Evolutionary conservation across 805 yeast genomes (phyloP).

Genomic region (Dipodascopsis tothii): DNA sequence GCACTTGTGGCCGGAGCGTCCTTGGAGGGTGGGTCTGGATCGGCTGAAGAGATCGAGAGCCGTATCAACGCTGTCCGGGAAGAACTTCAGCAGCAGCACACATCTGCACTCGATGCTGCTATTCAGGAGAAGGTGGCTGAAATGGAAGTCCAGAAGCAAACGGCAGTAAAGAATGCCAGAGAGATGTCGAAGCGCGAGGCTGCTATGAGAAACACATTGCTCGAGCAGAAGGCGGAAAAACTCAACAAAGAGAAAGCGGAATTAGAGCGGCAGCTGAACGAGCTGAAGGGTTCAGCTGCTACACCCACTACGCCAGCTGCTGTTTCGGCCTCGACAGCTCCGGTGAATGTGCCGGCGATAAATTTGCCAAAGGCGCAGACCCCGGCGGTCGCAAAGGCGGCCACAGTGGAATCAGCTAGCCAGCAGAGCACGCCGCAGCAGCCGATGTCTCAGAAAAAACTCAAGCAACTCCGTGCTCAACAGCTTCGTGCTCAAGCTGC

Average conservation of each 20-base stretch:
- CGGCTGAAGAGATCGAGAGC: conserved; percentile 28
- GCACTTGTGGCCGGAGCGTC: background rate
- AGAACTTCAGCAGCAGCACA: conserved; percentile 26
- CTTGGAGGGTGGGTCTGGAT: conserved; percentile 22
- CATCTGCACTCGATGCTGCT: conserved; percentile 24
- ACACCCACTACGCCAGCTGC: background rate
- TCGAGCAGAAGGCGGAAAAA: conserved; percentile 47
- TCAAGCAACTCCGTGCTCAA: too few species aligned
- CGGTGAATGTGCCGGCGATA: background rate
- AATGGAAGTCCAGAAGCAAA: conserved; percentile 37
- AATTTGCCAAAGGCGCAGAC: background rate
- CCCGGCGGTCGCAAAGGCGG: background rate
- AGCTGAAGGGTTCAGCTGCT: conserved; percentile 25
- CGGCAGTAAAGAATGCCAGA: conserved; percentile 41
- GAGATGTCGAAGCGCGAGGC: conserved; percentile 49
- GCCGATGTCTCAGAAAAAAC: background rate
- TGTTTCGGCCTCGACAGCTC: background rate
- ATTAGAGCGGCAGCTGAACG: conserved; percentile 20
- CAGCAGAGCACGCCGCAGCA: background rate
- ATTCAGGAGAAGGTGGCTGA: conserved; percentile 26
- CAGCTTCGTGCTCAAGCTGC: too few species aligned
- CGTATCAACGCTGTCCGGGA: conserved; percentile 22
- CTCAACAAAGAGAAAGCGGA: conserved; percentile 37
- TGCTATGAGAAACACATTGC: conserved; percentile 50
- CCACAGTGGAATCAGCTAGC: background rate